phyloP scores from a whole-genome alignment of 805 yeast genomes.

The Pichia californica region DNA sequence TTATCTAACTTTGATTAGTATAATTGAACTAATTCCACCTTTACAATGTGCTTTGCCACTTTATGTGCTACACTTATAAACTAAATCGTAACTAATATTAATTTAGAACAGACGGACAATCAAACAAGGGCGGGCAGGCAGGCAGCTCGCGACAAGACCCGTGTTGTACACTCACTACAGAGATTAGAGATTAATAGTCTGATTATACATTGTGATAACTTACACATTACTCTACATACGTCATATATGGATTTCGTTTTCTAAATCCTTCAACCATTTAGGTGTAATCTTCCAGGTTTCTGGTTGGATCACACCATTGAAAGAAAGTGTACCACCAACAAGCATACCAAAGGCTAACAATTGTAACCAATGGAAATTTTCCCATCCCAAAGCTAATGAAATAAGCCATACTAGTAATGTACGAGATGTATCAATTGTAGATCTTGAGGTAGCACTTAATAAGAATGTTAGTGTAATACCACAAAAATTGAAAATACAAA shows the following conservation, averaged over 20 bases:
- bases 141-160: too few species aligned
- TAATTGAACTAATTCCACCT: background rate
- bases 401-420: slow-evolving; percentile 71
- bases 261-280: slow-evolving; percentile 31
- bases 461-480: slow-evolving; percentile 63
- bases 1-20: too few species aligned
- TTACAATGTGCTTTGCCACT: too few species aligned
- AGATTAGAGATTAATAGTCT: too few species aligned
- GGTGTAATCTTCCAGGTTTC: slow-evolving; percentile 46
- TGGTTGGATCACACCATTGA: slow-evolving; percentile 61
- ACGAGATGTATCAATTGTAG: slow-evolving; percentile 73
- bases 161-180: too few species aligned
- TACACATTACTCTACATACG: too few species aligned
- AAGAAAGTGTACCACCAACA: slow-evolving; percentile 67
- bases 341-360: slow-evolving; percentile 54
- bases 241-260: slow-evolving; percentile 5
- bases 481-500: slow-evolving; percentile 64
- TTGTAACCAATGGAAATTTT: slow-evolving; percentile 55
- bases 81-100: too few species aligned
- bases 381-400: slow-evolving; percentile 71
- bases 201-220: too few species aligned
- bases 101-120: too few species aligned
- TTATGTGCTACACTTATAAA: too few species aligned
- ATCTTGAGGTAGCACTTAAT: slow-evolving; percentile 69
- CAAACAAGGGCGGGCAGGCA: too few species aligned